Evolutionary conservation across 73 alveolate species (phyloP).

Genomic region (Tetrahymena elliotti): DNA sequence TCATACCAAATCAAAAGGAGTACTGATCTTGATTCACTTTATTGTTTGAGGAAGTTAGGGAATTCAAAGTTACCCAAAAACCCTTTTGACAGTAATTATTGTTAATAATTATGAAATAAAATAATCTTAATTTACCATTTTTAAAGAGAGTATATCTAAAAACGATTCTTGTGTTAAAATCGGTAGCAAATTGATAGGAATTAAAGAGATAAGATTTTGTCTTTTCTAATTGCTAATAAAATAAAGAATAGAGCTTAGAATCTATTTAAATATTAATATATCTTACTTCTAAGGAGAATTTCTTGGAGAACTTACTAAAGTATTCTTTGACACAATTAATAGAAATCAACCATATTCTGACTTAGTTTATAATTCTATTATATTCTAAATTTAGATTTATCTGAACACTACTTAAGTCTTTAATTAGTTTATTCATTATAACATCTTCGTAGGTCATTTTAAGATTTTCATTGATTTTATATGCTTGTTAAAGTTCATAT

Average conservation of each 20-base stretch:
- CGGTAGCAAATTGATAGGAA: not conserved
- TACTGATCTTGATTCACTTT: not conserved
- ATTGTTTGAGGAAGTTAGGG: not conserved
- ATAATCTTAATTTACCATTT: too few relatives aligned
- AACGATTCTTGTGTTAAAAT: not conserved
- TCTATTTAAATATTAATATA: not conserved
- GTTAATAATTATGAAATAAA: too few relatives aligned
- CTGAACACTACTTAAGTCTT: not conserved
- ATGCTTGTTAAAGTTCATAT: not conserved
- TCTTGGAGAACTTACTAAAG: not conserved
- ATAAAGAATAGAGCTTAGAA: not conserved
- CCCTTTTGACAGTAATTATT: not conserved
- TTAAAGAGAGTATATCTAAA: not conserved
- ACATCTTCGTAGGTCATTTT: not conserved
- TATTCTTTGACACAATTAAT: not conserved
- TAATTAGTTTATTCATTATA: not conserved
- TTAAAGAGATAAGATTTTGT: not conserved
- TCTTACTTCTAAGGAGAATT: not conserved
- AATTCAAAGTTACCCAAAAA: not conserved
- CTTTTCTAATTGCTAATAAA: not conserved
- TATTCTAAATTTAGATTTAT: not conserved
- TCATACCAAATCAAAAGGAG: not conserved
- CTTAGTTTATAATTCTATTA: not conserved
- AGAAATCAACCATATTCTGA: not conserved
- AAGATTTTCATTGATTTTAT: not conserved